phyloP scores from a whole-genome alignment of 768 basidiomycete genomes.

The Suillus americanus region DNA sequence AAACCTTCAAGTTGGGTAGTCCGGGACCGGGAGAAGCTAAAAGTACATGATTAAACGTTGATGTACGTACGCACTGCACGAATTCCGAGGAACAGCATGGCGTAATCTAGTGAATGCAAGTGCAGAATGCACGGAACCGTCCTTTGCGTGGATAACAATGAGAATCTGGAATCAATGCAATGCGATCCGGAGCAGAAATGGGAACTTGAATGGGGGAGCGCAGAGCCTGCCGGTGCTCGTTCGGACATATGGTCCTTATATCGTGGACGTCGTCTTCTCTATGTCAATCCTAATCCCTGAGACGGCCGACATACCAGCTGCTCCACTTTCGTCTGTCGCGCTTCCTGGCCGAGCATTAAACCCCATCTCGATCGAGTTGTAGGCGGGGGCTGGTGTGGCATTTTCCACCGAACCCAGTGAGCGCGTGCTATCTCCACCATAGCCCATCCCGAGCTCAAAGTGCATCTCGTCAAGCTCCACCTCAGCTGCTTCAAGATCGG shows the following conservation, averaged over 20 bases:
- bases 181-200: slow-evolving; percentile 20
- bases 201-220: slow-evolving; percentile 1
- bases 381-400: slow-evolving; percentile 53
- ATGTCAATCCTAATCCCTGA: slow-evolving; percentile 59
- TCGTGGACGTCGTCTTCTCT: slow-evolving; percentile 55
- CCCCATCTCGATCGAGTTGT: slow-evolving; percentile 42
- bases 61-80: slow-evolving; percentile 5
- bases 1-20: slow-evolving; percentile 4
- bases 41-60: slow-evolving; percentile 9
- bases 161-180: slow-evolving; percentile 25
- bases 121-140: slow-evolving; percentile 12
- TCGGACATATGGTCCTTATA: slow-evolving; percentile 28
- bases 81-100: slow-evolving; percentile 2
- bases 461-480: slow-evolving; percentile 56
- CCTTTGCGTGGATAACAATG: slow-evolving; percentile 13
- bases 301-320: slow-evolving; percentile 18
- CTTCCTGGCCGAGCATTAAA: slow-evolving; percentile 17
- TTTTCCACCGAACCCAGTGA: slow-evolving; percentile 30
- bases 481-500: slow-evolving; percentile 50
- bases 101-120: slow-evolving; percentile 22
- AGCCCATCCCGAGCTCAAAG: slow-evolving; percentile 51
- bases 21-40: slow-evolving; percentile 4
- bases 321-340: slow-evolving; percentile 21
- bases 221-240: neutral
- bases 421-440: slow-evolving; percentile 44